Evolutionary conservation across 2,329 filamentous ascomycete species (phyloP).

Genomic region (Pyrenophora graminea): DNA sequence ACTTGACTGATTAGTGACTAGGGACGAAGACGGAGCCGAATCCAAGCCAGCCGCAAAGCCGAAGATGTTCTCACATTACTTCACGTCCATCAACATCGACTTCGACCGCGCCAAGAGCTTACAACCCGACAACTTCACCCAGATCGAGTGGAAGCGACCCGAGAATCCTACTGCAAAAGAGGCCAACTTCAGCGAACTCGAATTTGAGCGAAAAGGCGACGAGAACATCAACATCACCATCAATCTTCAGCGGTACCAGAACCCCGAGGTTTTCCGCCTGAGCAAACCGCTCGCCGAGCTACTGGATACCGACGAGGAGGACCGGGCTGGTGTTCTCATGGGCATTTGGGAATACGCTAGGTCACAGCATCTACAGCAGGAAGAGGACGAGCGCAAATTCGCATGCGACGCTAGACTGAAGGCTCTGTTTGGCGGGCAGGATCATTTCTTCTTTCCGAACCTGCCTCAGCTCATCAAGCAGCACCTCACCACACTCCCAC

Average conservation of each 20-base stretch:
- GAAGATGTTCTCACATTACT: conserved; percentile 72
- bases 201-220: conserved; percentile 89
- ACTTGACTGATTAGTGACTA: conserved; percentile 12
- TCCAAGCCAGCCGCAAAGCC: conserved; percentile 49
- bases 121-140: conserved; percentile 64
- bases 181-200: conserved; percentile 84
- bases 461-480: conserved; percentile 78
- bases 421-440: conserved; percentile 71
- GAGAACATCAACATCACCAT: conserved; percentile 91
- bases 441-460: conserved; percentile 82
- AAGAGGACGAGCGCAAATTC: conserved; percentile 92
- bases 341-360: conserved; percentile 96
- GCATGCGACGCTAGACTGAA: conserved; percentile 83
- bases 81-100: conserved; percentile 74
- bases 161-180: conserved; percentile 65
- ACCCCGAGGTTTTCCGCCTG: conserved; percentile 80
- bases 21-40: conserved; percentile 60
- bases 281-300: conserved; percentile 80
- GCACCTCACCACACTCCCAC: conserved; percentile 78
- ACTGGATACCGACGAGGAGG: conserved; percentile 83
- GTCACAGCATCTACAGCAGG: conserved; percentile 82
- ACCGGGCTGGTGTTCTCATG: conserved; percentile 84
- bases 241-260: conserved; percentile 82
- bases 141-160: conserved; percentile 88
- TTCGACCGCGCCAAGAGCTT: conserved; percentile 64